phyloP scores from a whole-genome alignment of 495 filamentous ascomycete genomes.

The Aspergillus kassunensis region DNA sequence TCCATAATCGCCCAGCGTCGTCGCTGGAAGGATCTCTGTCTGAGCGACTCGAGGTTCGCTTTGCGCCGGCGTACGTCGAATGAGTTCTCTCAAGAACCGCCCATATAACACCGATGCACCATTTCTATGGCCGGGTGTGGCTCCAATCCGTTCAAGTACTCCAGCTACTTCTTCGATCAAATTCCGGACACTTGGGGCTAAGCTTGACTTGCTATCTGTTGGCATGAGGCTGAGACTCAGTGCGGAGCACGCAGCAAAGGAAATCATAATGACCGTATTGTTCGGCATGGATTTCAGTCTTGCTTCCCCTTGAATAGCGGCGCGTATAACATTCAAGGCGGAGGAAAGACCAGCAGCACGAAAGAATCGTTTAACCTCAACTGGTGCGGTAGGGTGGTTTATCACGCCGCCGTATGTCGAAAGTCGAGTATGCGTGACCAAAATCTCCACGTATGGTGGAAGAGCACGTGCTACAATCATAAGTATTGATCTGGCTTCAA shows the following conservation, averaged over 20 bases:
- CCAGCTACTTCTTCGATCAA: slow-evolving; percentile 67
- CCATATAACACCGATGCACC: slow-evolving; percentile 61
- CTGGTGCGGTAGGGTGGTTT: slow-evolving; percentile 67
- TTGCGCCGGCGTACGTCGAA: slow-evolving; percentile 36
- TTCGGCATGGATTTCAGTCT: slow-evolving; percentile 72
- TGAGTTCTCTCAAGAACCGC: slow-evolving; percentile 55
- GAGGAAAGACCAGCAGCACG: slow-evolving; percentile 64
- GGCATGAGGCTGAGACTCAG: slow-evolving; percentile 59
- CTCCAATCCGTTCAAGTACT: slow-evolving; percentile 65
- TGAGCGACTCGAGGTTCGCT: slow-evolving; percentile 8
- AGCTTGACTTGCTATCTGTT: slow-evolving; percentile 47
- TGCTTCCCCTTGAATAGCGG: slow-evolving; percentile 65
- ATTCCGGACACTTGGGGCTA: slow-evolving; percentile 63
- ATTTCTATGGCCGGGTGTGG: slow-evolving; percentile 57
- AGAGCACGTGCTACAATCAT: slow-evolving; percentile 48
- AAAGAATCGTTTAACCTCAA: slow-evolving; percentile 68
- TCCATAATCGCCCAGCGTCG: slow-evolving; percentile 15
- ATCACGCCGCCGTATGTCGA: slow-evolving; percentile 72
- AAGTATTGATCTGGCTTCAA: neutral
- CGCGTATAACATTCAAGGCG: slow-evolving; percentile 67
- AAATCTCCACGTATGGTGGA: slow-evolving; percentile 70
- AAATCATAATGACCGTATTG: slow-evolving; percentile 74
- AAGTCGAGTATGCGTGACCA: slow-evolving; percentile 66
- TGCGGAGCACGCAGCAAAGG: slow-evolving; percentile 68
- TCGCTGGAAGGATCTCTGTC: slow-evolving; percentile 13